Evolutionary conservation across 345 rosid genomes (phyloP).

Genomic region (Anastatica hierochuntica): DNA sequence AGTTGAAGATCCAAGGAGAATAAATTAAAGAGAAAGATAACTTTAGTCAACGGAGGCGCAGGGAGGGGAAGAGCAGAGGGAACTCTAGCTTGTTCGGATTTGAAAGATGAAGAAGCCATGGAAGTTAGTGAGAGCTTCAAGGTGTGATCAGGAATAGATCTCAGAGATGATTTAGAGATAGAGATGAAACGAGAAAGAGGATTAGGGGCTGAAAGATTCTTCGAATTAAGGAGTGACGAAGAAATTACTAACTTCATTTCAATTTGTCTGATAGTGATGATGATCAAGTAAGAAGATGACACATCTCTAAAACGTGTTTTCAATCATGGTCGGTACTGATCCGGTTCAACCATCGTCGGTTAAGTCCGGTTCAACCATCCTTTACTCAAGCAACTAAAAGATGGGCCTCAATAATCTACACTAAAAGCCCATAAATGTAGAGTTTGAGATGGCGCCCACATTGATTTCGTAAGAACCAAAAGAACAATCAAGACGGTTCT

Average conservation of each 20-base stretch:
- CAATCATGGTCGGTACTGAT: no score
- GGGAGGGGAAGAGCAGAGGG: slow-evolving; percentile 78
- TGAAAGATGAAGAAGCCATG: slow-evolving; percentile 77
- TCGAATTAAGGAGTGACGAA: slow-evolving; percentile 34
- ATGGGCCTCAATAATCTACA: neutral
- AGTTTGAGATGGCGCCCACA: no score
- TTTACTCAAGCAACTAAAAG: no score
- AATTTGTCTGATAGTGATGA: no score
- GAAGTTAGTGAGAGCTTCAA: no score
- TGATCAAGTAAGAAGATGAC: no score
- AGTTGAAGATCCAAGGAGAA: neutral
- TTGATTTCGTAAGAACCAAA: no score
- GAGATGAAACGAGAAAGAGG: slow-evolving; percentile 15
- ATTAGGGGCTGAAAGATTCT: slow-evolving; percentile 17
- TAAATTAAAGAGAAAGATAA: neutral
- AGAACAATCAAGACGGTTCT: slow-evolving; percentile 12
- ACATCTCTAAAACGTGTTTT: no score
- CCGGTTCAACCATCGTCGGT: no score
- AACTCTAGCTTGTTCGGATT: slow-evolving; percentile 64
- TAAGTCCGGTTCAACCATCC: no score
- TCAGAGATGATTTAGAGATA: slow-evolving; percentile 8
- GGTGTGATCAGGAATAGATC: slow-evolving; percentile 8
- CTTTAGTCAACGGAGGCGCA: slow-evolving; percentile 64
- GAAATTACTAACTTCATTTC: slow-evolving; percentile 20
- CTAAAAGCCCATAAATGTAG: slow-evolving; percentile 7